A percentile compares a stretch with the other conserved stretches of the same genome.
Conservation (phyloP, 306 rosid species). For the Erythrophleum fordii region DNA sequence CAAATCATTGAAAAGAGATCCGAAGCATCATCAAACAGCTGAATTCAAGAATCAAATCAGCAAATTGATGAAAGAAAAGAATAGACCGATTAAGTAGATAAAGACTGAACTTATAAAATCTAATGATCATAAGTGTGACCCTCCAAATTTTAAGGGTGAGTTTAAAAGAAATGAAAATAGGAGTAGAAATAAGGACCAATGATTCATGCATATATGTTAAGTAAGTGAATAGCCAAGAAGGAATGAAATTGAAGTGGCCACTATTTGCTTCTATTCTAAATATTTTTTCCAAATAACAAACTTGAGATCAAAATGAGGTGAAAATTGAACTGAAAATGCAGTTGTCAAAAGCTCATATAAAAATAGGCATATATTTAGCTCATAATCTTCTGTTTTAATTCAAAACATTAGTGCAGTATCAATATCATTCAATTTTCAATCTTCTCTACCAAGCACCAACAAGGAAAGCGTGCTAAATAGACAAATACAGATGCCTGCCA, state of each 20-base stretch:
- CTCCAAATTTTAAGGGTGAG: not conserved
- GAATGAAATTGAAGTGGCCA: slow-evolving; percentile 23
- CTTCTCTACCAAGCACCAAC: slow-evolving; percentile 22
- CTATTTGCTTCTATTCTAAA: slow-evolving; percentile 32
- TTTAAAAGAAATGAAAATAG: slow-evolving; percentile 21
- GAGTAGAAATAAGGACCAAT: slow-evolving; percentile 21
- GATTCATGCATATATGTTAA: not conserved
- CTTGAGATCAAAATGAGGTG: not conserved
- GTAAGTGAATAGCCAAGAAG: slow-evolving; percentile 24
- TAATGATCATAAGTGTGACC: not conserved
- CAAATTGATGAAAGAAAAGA: slow-evolving; percentile 21
- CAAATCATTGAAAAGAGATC: slow-evolving; percentile 39
- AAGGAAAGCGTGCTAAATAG: not conserved
- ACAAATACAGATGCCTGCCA: slow-evolving; percentile 23
- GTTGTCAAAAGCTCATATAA: slow-evolving; percentile 6
- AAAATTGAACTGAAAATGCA: slow-evolving; percentile 1
- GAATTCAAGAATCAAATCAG: slow-evolving; percentile 31
- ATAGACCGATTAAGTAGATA: not conserved
- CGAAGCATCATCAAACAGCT: slow-evolving; percentile 36
- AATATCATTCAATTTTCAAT: slow-evolving; percentile 14
- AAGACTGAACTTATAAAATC: slow-evolving; percentile 11
- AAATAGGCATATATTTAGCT: not conserved
- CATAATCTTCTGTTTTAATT: not conserved
- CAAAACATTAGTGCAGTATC: not conserved
- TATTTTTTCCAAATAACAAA: slow-evolving; percentile 2